These are phyloP conservation scores for Penicillium arizonense DNA, from an alignment of 495 filamentous ascomycete genomes.

Conservation along the genomic window DNA sequence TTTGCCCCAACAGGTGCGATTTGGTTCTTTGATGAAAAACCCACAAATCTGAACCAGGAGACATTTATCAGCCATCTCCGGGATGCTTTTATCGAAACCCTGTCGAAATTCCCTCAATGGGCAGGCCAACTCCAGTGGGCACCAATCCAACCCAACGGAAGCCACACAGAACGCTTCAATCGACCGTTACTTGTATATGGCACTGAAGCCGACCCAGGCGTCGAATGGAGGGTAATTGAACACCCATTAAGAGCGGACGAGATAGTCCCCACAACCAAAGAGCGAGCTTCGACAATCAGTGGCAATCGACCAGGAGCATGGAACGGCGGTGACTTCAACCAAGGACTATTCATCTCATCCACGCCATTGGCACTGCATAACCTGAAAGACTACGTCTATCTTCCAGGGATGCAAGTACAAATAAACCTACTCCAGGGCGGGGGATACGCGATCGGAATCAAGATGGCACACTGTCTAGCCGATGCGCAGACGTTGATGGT, in stretches of 20 bases:
- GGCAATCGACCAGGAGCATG: constrained; percentile 9
- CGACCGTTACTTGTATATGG: constrained; percentile 21
- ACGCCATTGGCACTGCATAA: background rate
- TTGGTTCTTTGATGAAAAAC: constrained; percentile 21
- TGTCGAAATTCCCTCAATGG: constrained; percentile 34
- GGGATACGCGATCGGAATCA: constrained; percentile 40
- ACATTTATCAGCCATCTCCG: constrained; percentile 18
- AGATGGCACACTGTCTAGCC: constrained; percentile 44
- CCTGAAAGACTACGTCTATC: constrained; percentile 1
- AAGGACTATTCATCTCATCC: background rate
- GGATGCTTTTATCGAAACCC: constrained; percentile 19
- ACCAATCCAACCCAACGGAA: background rate
- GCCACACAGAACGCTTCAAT: constrained; percentile 33
- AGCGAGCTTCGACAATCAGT: background rate
- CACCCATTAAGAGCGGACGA: background rate
- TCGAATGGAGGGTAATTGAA: constrained; percentile 3
- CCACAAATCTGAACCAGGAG: background rate
- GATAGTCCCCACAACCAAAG: constrained; percentile 1
- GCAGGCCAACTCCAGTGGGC: constrained; percentile 22
- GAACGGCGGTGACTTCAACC: constrained; percentile 9
- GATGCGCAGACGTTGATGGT: constrained; percentile 46
- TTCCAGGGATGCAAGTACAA: constrained; percentile 36
- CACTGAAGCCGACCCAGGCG: background rate
- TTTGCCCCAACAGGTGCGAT: constrained; percentile 20
- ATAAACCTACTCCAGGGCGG: constrained; percentile 40